Conservation (phyloP, 2,329 filamentous ascomycete genomes). For the Delphinella strobiligena region DNA sequence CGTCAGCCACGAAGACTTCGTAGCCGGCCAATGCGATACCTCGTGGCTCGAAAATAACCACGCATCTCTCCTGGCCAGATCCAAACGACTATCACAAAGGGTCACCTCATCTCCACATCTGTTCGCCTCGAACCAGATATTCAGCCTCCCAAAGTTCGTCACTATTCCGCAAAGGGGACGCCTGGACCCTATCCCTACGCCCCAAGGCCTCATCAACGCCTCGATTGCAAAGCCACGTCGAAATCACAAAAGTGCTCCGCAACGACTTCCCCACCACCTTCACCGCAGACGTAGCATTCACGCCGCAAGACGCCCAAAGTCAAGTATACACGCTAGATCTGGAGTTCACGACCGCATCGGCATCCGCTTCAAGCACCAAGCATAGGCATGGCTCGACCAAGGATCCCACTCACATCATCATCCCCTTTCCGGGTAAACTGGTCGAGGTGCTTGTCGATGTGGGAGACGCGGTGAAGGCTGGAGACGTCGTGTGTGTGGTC, state of each 20-base stretch:
- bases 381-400: slow-evolving; percentile 39
- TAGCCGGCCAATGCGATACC: slow-evolving; percentile 37
- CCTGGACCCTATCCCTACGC: slow-evolving; percentile 42
- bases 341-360: slow-evolving; percentile 29
- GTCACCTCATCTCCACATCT: not conserved
- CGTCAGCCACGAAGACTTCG: slow-evolving; percentile 38
- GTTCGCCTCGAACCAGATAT: slow-evolving; percentile 4
- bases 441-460: slow-evolving; percentile 46
- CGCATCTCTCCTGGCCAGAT: slow-evolving; percentile 21
- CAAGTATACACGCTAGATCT: slow-evolving; percentile 29
- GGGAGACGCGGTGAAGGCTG: slow-evolving; percentile 37
- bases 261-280: slow-evolving; percentile 50
- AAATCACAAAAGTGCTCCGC: slow-evolving; percentile 40
- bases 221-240: slow-evolving; percentile 36
- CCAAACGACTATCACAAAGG: not conserved
- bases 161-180: slow-evolving; percentile 46
- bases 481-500: slow-evolving; percentile 45
- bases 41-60: slow-evolving; percentile 46
- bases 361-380: slow-evolving; percentile 24
- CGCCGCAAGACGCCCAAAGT: slow-evolving; percentile 23
- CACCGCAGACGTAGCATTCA: slow-evolving; percentile 40
- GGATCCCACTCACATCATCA: slow-evolving; percentile 40
- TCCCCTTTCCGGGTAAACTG: slow-evolving; percentile 48
- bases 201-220: slow-evolving; percentile 14
- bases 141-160: not conserved